These are phyloP conservation scores for Lotmaria passim DNA, from an alignment of 208 protist genomes.

Conservation along the genomic window DNA sequence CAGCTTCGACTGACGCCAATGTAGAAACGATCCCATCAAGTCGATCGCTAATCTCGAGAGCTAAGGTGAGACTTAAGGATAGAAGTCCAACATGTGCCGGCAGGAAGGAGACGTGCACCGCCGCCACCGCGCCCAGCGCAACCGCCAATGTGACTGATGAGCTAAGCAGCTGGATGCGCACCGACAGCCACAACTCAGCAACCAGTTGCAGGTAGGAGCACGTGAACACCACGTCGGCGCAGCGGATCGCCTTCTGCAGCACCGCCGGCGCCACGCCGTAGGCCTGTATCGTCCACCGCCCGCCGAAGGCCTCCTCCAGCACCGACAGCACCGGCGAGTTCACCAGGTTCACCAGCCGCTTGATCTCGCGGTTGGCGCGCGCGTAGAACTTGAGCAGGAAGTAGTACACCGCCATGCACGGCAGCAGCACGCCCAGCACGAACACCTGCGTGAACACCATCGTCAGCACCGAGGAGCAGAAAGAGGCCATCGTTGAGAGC, in stretches of 20 bases:
- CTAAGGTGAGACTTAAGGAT: constrained; percentile 58
- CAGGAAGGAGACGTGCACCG: constrained; percentile 25
- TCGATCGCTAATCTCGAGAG: background rate
- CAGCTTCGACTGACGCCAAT: background rate
- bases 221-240: constrained; percentile 52
- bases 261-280: constrained; percentile 82
- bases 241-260: constrained; percentile 37
- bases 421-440: constrained; percentile 50
- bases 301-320: constrained; percentile 76
- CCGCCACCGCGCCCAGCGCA: constrained; percentile 45
- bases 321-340: constrained; percentile 85
- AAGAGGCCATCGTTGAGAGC: constrained; percentile 40
- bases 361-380: constrained; percentile 74
- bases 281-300: constrained; percentile 69
- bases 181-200: constrained; percentile 79
- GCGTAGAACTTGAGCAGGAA: constrained; percentile 68
- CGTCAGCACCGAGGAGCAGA: constrained; percentile 37
- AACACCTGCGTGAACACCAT: constrained; percentile 43
- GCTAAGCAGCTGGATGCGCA: constrained; percentile 88
- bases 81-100: constrained; percentile 49
- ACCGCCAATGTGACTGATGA: constrained; percentile 54
- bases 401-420: constrained; percentile 66
- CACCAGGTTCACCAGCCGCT: constrained; percentile 43
- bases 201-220: constrained; percentile 47
- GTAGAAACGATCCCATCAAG: background rate